Conservation (phyloP, 495 filamentous ascomycete genomes). For the Letharia columbiana region DNA sequence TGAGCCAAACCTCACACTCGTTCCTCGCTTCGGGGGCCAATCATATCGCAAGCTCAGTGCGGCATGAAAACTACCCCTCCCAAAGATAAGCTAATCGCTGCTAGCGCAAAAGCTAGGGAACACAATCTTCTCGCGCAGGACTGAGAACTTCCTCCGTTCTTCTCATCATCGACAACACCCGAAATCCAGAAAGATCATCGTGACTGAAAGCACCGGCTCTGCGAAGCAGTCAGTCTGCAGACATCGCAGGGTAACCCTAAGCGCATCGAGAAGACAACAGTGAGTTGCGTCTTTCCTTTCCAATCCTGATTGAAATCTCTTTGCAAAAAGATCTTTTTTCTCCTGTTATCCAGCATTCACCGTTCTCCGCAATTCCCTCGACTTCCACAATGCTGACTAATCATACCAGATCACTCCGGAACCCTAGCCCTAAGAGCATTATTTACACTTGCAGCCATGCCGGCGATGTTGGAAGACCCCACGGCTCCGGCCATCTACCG, state of each 20-base stretch:
- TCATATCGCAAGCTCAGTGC: no score
- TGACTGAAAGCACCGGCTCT: conserved; percentile 14
- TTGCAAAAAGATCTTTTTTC: background rate
- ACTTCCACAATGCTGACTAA: conserved; percentile 13
- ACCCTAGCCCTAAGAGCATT: conserved; percentile 6
- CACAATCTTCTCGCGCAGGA: conserved; percentile 22
- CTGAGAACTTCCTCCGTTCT: conserved; percentile 23
- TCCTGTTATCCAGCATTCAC: background rate
- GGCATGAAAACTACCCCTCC: no score
- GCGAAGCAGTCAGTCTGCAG: conserved; percentile 19
- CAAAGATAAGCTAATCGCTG: background rate
- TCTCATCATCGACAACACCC: conserved; percentile 21
- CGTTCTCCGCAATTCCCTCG: background rate
- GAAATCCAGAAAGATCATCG: conserved; percentile 5
- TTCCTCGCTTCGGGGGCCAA: no score
- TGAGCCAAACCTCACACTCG: no score
- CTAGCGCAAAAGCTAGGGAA: conserved; percentile 10
- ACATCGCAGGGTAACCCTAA: conserved; percentile 3
- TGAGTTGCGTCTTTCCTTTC: background rate
- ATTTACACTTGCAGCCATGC: conserved; percentile 48
- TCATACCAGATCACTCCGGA: background rate
- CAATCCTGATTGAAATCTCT: background rate
- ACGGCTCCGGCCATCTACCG: conserved; percentile 42
- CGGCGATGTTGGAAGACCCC: conserved; percentile 79
- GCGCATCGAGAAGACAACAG: conserved; percentile 4